Base-by-base conservation (phyloP, 768 basidiomycete genomes). In the Phylloporus sp. region DNA sequence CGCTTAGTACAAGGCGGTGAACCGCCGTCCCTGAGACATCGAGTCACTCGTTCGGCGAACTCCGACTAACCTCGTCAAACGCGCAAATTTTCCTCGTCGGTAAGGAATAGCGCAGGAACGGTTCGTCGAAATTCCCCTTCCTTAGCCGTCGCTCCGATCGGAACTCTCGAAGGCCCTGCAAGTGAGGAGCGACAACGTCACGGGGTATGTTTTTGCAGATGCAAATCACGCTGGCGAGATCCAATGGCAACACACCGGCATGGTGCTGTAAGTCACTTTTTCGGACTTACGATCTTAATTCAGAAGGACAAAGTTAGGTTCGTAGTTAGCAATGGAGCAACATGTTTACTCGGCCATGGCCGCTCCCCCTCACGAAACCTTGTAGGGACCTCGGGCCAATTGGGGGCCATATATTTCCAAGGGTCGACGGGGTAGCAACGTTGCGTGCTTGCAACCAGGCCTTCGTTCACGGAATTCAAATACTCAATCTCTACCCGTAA, bases 381-480 rank as follows among this genome's bases (percentile, higher is more conserved):
- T 43, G 53, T 24, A 50, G 49, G 48, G 28, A 44, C 7, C 41
- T 29, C 14, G 44, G 53, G 20, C 40, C 32, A 44, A 39, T 45
- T 44, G 3, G 48, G n/a, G n/a, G n/a, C n/a, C n/a, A n/a, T n/a
- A n/a, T 38, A 14, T 15, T 33, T 45, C n/a, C n/a, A n/a, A 33
- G 31, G 26, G 48, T 48, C 53, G 47, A 33, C 40, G 26, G 22
- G 3, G n/a, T 15, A 9, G 35, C 15, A 27, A 38, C 36, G 7
- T 9, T 2, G 29, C 28, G 23, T 39, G 18, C 20, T 34, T 17
- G 14, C 21, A 3, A 39, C 71, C 54, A 48, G n/a, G 68, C 82
- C 73, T 69, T 80, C 71, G 54, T 86, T 78, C 5, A 47, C 22
- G 80, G 66, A 64, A 58, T 83, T 79, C 24, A 88, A 61, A 29